Evolutionary conservation across 192 early-diverging fungal species (phyloP), one percentile per base, ranked within the genome.

Genomic region (Podila clonocystis): DNA sequence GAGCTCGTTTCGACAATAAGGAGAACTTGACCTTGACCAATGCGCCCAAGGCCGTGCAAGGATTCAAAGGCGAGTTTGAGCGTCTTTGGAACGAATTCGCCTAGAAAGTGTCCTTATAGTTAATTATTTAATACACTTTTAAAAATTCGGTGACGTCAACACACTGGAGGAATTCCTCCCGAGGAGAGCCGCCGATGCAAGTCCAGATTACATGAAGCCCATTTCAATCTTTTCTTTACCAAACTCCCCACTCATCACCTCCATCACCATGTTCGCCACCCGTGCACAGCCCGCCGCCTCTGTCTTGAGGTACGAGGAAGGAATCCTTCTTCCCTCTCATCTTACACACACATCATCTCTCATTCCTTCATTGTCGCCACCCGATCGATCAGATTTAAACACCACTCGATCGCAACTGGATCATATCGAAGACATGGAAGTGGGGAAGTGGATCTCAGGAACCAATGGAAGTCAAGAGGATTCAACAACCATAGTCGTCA

Each of bases 21-120:
- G 93, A 94, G 71, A 88, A 93, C 20, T 83, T 91, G 55, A 86
- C 91, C 20, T 85, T 91, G 70, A 92, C 90, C 36, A 91, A 92
- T 79, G 82, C 87, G 50, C 84, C 86, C 6, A 69, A 80, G 62
- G 87, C 88, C 36, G 88, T 90, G 9, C 65, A 86, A 62, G 89
- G 76, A 2, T 92, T 88, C 68, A 82, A 88, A 55, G 63, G 63
- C 19, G 88, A 94, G 79, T 94, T 91, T 73, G 87, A 91, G 13
- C 63, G 63, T 33, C 85, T 94, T 0, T 94, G 91, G 93, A 31
- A 45, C 22, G 70, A 83, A 62, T 92, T 92, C 61, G 74, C 59
- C 12, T 70, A 70, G 58, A 36, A n/a, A n/a, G n/a, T n/a, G n/a
- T n/a, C n/a, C n/a, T n/a, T n/a, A n/a, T n/a, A n/a, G n/a, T n/a